phyloP scores from a whole-genome alignment of 1,284 basidiomycete genomes.

The Macrocystidia cucumis region DNA sequence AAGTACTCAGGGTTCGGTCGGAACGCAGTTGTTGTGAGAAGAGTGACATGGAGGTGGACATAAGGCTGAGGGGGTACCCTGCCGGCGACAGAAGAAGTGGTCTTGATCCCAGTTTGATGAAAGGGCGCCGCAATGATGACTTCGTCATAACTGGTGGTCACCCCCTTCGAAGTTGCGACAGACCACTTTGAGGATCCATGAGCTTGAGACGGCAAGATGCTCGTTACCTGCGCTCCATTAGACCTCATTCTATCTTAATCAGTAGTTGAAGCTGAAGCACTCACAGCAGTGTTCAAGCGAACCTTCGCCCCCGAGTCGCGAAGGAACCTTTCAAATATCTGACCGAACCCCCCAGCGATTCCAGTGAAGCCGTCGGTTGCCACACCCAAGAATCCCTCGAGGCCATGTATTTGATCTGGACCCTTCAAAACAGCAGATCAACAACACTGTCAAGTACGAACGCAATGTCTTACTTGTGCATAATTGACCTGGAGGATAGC shows the following conservation, averaged over 20 bases:
- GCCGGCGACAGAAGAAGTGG: slow-evolving; percentile 37
- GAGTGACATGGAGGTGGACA: slow-evolving; percentile 83
- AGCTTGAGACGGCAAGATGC: slow-evolving; percentile 32
- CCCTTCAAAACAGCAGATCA: slow-evolving; percentile 36
- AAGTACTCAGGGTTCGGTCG: slow-evolving; percentile 69
- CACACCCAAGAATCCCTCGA: slow-evolving; percentile 72
- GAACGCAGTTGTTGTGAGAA: slow-evolving; percentile 72
- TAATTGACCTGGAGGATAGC: slow-evolving; percentile 88
- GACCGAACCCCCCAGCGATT: slow-evolving; percentile 79
- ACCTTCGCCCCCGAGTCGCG: slow-evolving; percentile 61
- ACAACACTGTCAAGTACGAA: slow-evolving; percentile 1
- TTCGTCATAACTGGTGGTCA: slow-evolving; percentile 54
- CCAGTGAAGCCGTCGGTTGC: slow-evolving; percentile 64
- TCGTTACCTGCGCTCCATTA: slow-evolving; percentile 33
- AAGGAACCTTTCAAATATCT: slow-evolving; percentile 81
- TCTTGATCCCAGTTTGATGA: slow-evolving; percentile 49
- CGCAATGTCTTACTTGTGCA: slow-evolving; percentile 50
- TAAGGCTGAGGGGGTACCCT: slow-evolving; percentile 67
- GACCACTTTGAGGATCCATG: slow-evolving; percentile 53
- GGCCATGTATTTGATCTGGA: slow-evolving; percentile 70
- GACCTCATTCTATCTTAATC: background rate
- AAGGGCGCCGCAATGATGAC: slow-evolving; percentile 77
- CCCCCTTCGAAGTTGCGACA: slow-evolving; percentile 30
- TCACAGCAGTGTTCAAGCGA: slow-evolving; percentile 61
- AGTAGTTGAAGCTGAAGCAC: slow-evolving; percentile 12